Base-by-base conservation (phyloP, 306 rosid genomes). In the Castanea sativa region DNA sequence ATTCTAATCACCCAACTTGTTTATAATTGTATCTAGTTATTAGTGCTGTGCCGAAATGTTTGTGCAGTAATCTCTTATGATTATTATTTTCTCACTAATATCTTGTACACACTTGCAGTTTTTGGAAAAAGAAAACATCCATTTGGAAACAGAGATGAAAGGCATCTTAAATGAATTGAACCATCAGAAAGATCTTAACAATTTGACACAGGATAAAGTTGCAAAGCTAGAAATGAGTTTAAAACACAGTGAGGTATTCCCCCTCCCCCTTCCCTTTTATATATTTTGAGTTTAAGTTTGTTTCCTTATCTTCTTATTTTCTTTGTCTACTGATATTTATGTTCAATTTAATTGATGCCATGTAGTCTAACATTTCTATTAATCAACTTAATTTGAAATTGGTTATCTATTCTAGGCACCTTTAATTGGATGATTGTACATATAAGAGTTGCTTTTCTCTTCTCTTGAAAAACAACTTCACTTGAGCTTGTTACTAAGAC, bases 161-260 rank as follows among this genome's bases (percentile, higher is more conserved):
- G 73, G 82, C 78, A 73, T 83, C 58, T 63, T 80, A 58, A 52
- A n/a, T 2, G 88, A 86, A 49, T 49, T 90, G 73, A 90, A 85
- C 69, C 75, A 20, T 81, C 89, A 83, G 73, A 87, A 83, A 73
- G 89, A 90, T 69, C 88, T 77, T 27, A 76, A 78, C 53, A 80
- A 76, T 64, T 69, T 82, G 83, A 81, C 88, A 86, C 80, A 29
- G 74, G 89, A 81, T 60, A 88, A 85, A 76, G 80, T 85, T 78
- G 78, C 80, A 41, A 38, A 77, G 74, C 85, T 85, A 80, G 92
- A 90, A 83, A 77, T 61, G 45, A 84, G 82, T 60, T 82, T 82
- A 72, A 81, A 63, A 75, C 81, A 86, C 29, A 81, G 84, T 73
- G 84, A 90, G 92, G 92, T 90, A 86, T 64, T 75, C 53, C 75